Base-by-base conservation (phyloP, 2,329 filamentous ascomycete genomes). In the Stagonosporopsis rhizophila region DNA sequence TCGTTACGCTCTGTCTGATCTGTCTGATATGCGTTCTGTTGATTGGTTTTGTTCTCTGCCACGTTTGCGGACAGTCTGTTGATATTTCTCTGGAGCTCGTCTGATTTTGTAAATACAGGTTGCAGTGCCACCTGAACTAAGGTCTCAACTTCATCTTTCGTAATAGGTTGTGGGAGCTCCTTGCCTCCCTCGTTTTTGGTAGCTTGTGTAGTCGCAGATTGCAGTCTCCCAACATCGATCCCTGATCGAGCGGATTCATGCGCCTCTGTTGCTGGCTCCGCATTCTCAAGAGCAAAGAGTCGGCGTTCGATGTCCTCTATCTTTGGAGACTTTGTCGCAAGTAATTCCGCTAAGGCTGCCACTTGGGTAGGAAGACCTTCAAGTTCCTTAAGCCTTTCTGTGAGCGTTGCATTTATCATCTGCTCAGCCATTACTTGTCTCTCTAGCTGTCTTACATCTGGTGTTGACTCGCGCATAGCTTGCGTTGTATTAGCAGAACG, bases 231-330 rank as follows among this genome's bases (percentile, higher is more conserved):
- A 19, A 54, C 23, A 23, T 41, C 38, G 12, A 17, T 22, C 6
- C 40, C n/a, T 25, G 44, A 20, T 3, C 37, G 30, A 6, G 8
- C 28, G 3, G 48, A 37, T 6, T 46, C 19, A 15, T 19, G 15
- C 9, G 15, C 8, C 20, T 51, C 23, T 2, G 19, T 6, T 4
- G 35, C 8, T 19, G 23, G 23, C 30, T 32, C 19, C 22, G 23
- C 11, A 12, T 39, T 44, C 17, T 57, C 54, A 15, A 44, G 42
- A 28, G 20, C 32, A 35, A 23, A 23, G 15, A 48, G 30, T 40
- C 42, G 47, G 9, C 9, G 34, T 11, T n/a, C 30, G 9, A 39
- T 15, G 4, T 52, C 48, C 7, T 41, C 35, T 40, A 15, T n/a
- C 15, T 17, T 37, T 4, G 25, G 6, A 14, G 15, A 22, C 27